Percentiles rank a stretch among this genome's conserved stretches.
phyloP scores from a whole-genome alignment of 1,284 basidiomycete genomes.

The Hypsizygus ulmarius region DNA sequence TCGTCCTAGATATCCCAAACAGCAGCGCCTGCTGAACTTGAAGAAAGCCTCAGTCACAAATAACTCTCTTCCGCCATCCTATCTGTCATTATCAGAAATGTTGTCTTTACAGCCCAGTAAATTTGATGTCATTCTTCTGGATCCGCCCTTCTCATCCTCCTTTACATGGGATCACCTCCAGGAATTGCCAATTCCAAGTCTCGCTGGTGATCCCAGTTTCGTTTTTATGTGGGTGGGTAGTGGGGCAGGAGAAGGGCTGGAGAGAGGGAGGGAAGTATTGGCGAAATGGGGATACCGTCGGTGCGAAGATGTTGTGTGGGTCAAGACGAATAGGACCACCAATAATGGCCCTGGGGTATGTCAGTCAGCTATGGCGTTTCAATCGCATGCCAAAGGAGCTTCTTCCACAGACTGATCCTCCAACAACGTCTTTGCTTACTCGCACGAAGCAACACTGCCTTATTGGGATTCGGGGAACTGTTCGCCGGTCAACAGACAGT shows the following conservation, averaged over 20 bases:
- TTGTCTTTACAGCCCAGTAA: constrained; percentile 59
- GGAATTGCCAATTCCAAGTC: constrained; percentile 76
- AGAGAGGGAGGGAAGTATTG: constrained; percentile 88
- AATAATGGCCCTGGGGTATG: constrained; percentile 75
- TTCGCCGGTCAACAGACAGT: constrained; percentile 88
- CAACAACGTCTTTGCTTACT: constrained; percentile 80
- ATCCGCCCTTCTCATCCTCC: constrained; percentile 81
- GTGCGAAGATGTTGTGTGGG: constrained; percentile 97
- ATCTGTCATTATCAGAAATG: constrained; percentile 62
- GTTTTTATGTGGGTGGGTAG: constrained; percentile 97
- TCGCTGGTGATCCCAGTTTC: constrained; percentile 91
- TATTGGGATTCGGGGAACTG: constrained; percentile 98
- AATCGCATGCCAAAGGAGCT: constrained; percentile 4
- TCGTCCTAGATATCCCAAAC: constrained; percentile 79
- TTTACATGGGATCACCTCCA: constrained; percentile 86
- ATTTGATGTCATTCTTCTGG: constrained; percentile 93
- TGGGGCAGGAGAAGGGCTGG: constrained; percentile 87
- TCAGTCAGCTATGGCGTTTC: constrained; percentile 13
- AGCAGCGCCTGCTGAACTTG: constrained; percentile 75
- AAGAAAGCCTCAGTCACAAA: constrained; percentile 72
- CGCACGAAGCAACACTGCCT: constrained; percentile 95
- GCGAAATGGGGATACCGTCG: constrained; percentile 94
- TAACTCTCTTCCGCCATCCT: constrained; percentile 63
- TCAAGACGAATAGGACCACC: constrained; percentile 79
- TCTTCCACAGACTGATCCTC: constrained; percentile 64